phyloP scores from a whole-genome alignment of 495 filamentous ascomycete genomes.

The Xylaria telfairii region DNA sequence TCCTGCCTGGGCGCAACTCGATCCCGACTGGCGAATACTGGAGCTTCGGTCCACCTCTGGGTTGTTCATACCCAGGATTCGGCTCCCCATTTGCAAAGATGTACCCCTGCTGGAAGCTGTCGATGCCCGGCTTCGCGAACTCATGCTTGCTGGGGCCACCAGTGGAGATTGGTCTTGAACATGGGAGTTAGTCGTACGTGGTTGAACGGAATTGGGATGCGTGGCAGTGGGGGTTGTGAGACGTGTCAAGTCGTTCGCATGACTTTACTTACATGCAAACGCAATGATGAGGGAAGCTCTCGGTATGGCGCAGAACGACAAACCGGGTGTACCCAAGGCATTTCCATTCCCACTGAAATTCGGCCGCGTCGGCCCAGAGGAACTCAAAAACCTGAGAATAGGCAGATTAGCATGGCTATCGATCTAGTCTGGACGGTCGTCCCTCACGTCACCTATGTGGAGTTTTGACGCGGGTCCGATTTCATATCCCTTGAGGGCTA shows the following conservation, averaged over 20 bases:
- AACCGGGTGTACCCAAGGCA: constrained; percentile 43
- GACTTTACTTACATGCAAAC: constrained; percentile 42
- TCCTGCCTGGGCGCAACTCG: constrained; percentile 38
- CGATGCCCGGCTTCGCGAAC: constrained; percentile 42
- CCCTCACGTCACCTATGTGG: constrained; percentile 43
- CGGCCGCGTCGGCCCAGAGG: constrained; percentile 41
- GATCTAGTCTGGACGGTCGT: not conserved
- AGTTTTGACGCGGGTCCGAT: constrained; percentile 42
- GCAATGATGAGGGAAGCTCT: constrained; percentile 41
- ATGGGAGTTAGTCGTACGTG: constrained; percentile 27
- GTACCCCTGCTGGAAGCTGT: constrained; percentile 43
- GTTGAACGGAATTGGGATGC: not conserved
- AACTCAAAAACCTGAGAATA: constrained; percentile 41
- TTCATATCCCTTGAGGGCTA: constrained; percentile 43
- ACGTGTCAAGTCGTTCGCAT: not conserved
- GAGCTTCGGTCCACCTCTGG: constrained; percentile 29
- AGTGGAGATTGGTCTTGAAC: constrained; percentile 39
- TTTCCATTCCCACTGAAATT: constrained; percentile 46
- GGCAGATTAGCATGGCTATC: constrained; percentile 12
- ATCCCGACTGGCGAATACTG: constrained; percentile 40
- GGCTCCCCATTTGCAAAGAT: constrained; percentile 41
- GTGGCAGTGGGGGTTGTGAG: constrained; percentile 20
- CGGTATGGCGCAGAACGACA: constrained; percentile 42
- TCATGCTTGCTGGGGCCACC: constrained; percentile 39
- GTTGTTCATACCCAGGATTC: constrained; percentile 33